Evolutionary conservation across 1,139 yeast species (phyloP), one percentile per base, ranked within the genome.

Genomic region (Hyphopichia burtonii): DNA sequence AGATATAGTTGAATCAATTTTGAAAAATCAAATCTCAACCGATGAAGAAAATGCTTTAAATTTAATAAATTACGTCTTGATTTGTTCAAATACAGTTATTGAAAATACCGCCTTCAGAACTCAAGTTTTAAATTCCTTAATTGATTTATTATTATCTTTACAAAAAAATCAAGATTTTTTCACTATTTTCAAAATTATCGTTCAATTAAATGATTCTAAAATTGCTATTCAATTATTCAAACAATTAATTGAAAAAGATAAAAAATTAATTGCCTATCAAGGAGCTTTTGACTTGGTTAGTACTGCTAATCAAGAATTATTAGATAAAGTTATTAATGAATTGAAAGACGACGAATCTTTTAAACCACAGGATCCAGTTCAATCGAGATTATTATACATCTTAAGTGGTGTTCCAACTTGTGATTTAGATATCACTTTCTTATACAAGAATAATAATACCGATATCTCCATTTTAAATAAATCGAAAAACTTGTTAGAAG

Each of bases 351-450:
- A 71, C 41, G 68, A 66, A 25, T 63, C 73, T n/a, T 65, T 75
- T 39, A 65, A 66, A 37, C 52, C 56, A 28, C 46, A 56, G 34
- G 56, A 56, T 44, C 56, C 71, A 37, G 58, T 65, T 11, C 59
- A 65, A 31, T 40, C 64, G 22, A 82, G 78, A 56, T 66, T 87
- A 44, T 73, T 83, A 46, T 78, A 78, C 52, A 88, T 94, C 42
- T 76, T 94, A 41, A 80, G 94, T 9, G 99, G 99, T 44, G 83
- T 90, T 38, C 98, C 98, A 52, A 86, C 97, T 17, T 88, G 96
- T 67, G 98, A 94, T 64, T 82, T 84, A 60, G 91, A 89, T 59
- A 83, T 89, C 50, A 90, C 98, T 1, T 94, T 93, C 62, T 71
- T 93, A 53, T 81, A 81, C 65, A 83, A 86, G 59, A 88, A 93